Percentiles rank a stretch among this genome's conserved stretches.
These are phyloP conservation scores for Nemania serpens DNA, from an alignment of 2,329 filamentous ascomycete species.

Conservation along the genomic window DNA sequence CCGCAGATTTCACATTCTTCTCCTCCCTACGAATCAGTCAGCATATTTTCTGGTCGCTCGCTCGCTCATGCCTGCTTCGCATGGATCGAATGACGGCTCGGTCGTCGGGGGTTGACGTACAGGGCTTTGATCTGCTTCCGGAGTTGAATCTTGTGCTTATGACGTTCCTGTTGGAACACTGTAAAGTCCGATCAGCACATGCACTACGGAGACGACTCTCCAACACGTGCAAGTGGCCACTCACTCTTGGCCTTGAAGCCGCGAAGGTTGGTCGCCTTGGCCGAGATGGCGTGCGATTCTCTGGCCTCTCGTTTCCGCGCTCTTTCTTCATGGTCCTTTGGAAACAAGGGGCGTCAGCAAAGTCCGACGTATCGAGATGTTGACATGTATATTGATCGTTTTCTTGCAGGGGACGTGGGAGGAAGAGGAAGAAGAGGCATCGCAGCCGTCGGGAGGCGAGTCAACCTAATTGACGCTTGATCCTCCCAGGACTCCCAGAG, in stretches of 20 bases:
- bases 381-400: too few relatives aligned
- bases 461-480: too few relatives aligned
- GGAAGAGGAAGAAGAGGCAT: not conserved
- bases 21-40: constrained; percentile 62
- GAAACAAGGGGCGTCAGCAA: not conserved
- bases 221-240: constrained; percentile 55
- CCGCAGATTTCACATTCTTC: constrained; percentile 87
- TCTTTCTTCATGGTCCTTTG: constrained; percentile 70
- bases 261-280: constrained; percentile 90
- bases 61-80: not conserved
- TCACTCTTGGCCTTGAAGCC: constrained; percentile 87
- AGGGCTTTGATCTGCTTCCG: constrained; percentile 91
- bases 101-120: constrained; percentile 28
- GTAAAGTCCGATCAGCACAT: constrained; percentile 2
- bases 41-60: not conserved
- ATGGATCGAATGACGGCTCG: not conserved
- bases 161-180: constrained; percentile 70
- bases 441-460: too few relatives aligned
- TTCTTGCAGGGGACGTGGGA: too few relatives aligned
- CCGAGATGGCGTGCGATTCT: constrained; percentile 84
- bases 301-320: constrained; percentile 84
- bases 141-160: constrained; percentile 98
- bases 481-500: not conserved
- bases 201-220: not conserved
- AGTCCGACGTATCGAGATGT: not conserved